Evolutionary conservation across 306 rosid genomes (phyloP).

Genomic region (Nissolia schottii): DNA sequence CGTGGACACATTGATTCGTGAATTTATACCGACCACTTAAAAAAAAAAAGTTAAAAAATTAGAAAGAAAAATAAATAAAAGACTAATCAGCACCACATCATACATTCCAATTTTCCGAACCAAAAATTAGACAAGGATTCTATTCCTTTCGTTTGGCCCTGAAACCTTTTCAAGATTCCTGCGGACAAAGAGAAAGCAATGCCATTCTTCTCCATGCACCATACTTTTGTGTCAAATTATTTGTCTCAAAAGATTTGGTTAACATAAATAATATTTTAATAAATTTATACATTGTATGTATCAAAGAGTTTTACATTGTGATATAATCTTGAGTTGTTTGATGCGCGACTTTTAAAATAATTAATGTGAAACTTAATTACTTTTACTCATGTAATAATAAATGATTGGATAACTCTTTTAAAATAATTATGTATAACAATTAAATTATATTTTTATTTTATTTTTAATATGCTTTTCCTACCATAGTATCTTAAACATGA

Average conservation of each 20-base stretch:
- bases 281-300: too few relatives aligned
- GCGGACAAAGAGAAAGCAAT: slow-evolving; percentile 17
- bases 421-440: too few relatives aligned
- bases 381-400: too few relatives aligned
- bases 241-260: background rate
- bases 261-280: too few relatives aligned
- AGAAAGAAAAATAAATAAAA: background rate
- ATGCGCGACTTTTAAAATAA: too few relatives aligned
- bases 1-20: background rate
- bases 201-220: slow-evolving; percentile 6
- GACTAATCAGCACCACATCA: background rate
- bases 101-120: background rate
- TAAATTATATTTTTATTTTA: too few relatives aligned
- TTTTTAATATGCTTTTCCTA: background rate
- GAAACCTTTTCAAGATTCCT: slow-evolving; percentile 29
- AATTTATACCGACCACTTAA: background rate
- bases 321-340: too few relatives aligned
- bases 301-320: too few relatives aligned
- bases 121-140: background rate
- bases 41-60: background rate
- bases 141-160: slow-evolving; percentile 30
- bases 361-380: too few relatives aligned
- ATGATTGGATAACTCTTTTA: too few relatives aligned
- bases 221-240: background rate
- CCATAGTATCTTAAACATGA: background rate